A percentile compares a stretch with the other conserved stretches of the same genome.
Conservation (phyloP, 306 rosid genomes). For the Medicago lupulina region DNA sequence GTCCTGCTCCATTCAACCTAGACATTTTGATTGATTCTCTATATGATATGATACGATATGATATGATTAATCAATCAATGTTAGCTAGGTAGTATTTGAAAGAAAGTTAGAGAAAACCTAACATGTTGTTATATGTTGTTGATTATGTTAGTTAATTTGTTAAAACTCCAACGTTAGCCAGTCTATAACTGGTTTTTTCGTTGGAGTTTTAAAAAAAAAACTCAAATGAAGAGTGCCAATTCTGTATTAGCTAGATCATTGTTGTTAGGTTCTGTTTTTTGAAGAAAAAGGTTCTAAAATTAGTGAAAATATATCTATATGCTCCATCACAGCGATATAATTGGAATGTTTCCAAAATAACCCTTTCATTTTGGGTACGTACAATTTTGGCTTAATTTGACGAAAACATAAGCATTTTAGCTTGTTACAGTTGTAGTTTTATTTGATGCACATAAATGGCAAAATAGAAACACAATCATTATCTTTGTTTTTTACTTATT, state of each 20-base stretch:
- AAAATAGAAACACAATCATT: too few relatives aligned
- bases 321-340: not conserved
- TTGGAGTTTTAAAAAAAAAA: not conserved
- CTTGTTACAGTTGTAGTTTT: not conserved
- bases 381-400: slow-evolving; percentile 23
- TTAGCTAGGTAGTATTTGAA: not conserved
- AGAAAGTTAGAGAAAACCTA: not conserved
- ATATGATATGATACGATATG: not conserved
- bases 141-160: not conserved
- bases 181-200: not conserved
- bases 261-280: not conserved
- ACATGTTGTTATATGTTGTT: not conserved
- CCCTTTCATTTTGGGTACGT: not conserved
- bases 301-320: slow-evolving; percentile 3
- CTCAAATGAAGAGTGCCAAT: not conserved
- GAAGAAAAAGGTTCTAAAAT: slow-evolving; percentile 39
- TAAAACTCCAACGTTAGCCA: slow-evolving; percentile 7
- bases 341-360: not conserved
- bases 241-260: not conserved
- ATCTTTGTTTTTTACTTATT: too few relatives aligned
- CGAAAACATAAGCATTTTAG: not conserved
- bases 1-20: slow-evolving; percentile 49
- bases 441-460: not conserved
- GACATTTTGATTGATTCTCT: not conserved
- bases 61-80: not conserved